Percentiles rank a stretch among this genome's conserved stretches.
Evolutionary conservation across 306 rosid species (phyloP).

Genomic region (Sicyos baderoa): DNA sequence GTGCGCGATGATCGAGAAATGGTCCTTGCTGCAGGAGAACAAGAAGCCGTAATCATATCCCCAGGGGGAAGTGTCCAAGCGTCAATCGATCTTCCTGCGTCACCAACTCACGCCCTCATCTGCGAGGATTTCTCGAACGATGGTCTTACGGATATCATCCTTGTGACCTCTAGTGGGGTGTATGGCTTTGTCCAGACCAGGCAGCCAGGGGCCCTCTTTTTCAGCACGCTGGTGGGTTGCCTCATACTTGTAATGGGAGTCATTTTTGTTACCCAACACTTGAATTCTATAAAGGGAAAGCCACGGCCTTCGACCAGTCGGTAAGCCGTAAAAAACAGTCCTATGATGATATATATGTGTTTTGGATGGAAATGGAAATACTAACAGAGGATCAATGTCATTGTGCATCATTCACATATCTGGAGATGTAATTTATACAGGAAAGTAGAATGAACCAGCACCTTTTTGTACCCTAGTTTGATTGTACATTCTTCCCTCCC

Average conservation of each 20-base stretch:
- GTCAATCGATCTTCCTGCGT: slow-evolving; percentile 64
- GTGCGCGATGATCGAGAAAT: slow-evolving; percentile 50
- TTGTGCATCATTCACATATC: neutral
- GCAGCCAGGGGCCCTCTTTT: slow-evolving; percentile 96
- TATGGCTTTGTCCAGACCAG: slow-evolving; percentile 93
- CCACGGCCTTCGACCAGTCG: slow-evolving; percentile 60
- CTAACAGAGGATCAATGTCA: neutral
- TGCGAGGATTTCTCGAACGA: slow-evolving; percentile 85
- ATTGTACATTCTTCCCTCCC: no score
- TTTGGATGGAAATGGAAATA: slow-evolving; percentile 1
- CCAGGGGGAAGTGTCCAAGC: slow-evolving; percentile 74
- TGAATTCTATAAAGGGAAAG: slow-evolving; percentile 71
- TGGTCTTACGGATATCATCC: slow-evolving; percentile 78
- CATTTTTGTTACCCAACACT: slow-evolving; percentile 81
- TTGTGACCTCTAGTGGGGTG: slow-evolving; percentile 72
- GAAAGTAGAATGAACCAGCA: slow-evolving; percentile 5
- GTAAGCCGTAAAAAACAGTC: slow-evolving; percentile 25
- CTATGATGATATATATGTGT: neutral
- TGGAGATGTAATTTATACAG: slow-evolving; percentile 17
- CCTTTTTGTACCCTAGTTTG: neutral
- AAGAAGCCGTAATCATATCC: slow-evolving; percentile 79
- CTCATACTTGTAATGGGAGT: slow-evolving; percentile 88
- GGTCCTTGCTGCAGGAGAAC: slow-evolving; percentile 97
- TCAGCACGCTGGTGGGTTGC: slow-evolving; percentile 91
- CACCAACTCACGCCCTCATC: slow-evolving; percentile 77